Evolutionary conservation across 441 rosid species (phyloP).

Genomic region (Pelargonium citronellum): DNA sequence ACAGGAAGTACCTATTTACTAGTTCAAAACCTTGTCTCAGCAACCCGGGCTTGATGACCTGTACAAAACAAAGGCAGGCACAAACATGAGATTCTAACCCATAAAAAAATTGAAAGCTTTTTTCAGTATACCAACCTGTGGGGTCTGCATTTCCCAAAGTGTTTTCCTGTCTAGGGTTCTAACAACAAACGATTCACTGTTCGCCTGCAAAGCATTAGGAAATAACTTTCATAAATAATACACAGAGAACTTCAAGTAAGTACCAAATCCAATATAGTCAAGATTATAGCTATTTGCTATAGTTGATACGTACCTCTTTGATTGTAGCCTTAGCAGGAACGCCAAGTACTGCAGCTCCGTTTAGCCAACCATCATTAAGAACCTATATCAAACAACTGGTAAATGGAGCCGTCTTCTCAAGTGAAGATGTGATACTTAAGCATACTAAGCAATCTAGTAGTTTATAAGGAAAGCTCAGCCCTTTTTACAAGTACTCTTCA

Average conservation of each 20-base stretch:
- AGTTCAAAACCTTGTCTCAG: conserved; percentile 80
- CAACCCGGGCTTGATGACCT: conserved; percentile 78
- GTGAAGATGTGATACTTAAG: conserved; percentile 7
- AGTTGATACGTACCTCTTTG: conserved; percentile 60
- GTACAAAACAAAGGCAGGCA: conserved; percentile 15
- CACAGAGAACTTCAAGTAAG: neutral
- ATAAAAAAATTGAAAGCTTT: conserved; percentile 1
- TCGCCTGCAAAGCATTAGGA: conserved; percentile 42
- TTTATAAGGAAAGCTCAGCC: neutral
- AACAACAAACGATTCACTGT: conserved; percentile 62
- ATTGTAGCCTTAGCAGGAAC: conserved; percentile 94
- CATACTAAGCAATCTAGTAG: neutral
- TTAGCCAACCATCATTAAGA: conserved; percentile 55
- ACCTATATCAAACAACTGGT: conserved; percentile 44
- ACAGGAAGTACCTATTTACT: conserved; percentile 57
- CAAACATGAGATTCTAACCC: neutral
- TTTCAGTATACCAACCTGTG: conserved; percentile 49
- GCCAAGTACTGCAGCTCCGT: conserved; percentile 95
- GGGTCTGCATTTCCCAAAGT: conserved; percentile 98
- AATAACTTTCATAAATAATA: neutral
- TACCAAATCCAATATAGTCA: neutral
- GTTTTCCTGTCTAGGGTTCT: conserved; percentile 82
- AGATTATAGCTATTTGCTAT: conserved; percentile 9
- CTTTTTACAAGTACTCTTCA: neutral
- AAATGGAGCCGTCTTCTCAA: neutral